A percentile compares a stretch with the other conserved stretches of the same genome.
These are phyloP conservation scores for Aethionema arabicum DNA, from an alignment of 345 rosid genomes.

Conservation along the genomic window DNA sequence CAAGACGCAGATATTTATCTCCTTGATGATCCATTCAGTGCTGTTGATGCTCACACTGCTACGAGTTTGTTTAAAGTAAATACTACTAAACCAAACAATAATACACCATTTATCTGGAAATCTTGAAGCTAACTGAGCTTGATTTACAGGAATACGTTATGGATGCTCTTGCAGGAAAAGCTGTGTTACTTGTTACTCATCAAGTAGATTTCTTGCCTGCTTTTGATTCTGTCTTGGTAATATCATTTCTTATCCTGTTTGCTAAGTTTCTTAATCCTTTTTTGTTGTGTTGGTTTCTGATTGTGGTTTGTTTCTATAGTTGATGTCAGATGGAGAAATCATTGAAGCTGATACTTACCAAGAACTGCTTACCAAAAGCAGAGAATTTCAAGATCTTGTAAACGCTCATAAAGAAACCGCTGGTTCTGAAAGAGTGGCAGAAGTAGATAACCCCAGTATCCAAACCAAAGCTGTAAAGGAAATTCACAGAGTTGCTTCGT, in stretches of 20 bases:
- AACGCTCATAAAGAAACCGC: constrained; percentile 95
- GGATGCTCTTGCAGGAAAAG: constrained; percentile 72
- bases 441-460: constrained; percentile 39
- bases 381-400: constrained; percentile 81
- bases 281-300: not conserved
- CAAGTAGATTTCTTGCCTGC: constrained; percentile 98
- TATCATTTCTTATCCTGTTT: constrained; percentile 14
- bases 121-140: constrained; percentile 28
- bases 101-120: constrained; percentile 3
- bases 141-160: constrained; percentile 71
- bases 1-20: constrained; percentile 90
- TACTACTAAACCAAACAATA: not conserved
- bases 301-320: constrained; percentile 41
- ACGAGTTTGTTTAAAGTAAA: constrained; percentile 83
- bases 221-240: constrained; percentile 82
- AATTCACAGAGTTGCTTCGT: constrained; percentile 53
- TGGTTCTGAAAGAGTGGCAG: constrained; percentile 62
- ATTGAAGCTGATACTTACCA: constrained; percentile 68
- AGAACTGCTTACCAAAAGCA: constrained; percentile 56
- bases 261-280: not conserved
- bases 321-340: constrained; percentile 91
- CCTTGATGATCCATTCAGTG: constrained; percentile 95
- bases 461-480: constrained; percentile 42
- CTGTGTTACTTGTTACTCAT: constrained; percentile 85
- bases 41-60: constrained; percentile 96